Evolutionary conservation across 768 basidiomycete genomes (phyloP).

Genomic region (Pulveroboletus frians): DNA sequence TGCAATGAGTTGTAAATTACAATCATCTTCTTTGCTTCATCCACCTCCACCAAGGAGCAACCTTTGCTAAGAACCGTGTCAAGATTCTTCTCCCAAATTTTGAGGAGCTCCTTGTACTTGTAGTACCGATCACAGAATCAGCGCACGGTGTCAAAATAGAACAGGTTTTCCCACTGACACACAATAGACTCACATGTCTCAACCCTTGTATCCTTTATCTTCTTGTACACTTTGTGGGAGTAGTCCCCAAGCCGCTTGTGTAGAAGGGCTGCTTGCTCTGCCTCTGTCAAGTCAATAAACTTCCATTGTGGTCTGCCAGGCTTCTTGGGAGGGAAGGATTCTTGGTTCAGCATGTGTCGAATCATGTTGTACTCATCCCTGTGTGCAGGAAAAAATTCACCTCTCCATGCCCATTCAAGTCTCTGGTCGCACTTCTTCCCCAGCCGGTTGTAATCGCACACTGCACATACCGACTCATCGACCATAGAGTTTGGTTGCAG

Average conservation of each 20-base stretch:
- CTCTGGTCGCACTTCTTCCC: constrained; percentile 92
- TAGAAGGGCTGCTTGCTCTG: constrained; percentile 86
- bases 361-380: constrained; percentile 99
- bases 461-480: constrained; percentile 93
- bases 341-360: constrained; percentile 91
- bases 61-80: constrained; percentile 67
- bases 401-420: constrained; percentile 97
- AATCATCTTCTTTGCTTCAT: constrained; percentile 98
- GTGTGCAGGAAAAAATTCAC: constrained; percentile 96
- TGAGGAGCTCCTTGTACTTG: constrained; percentile 97
- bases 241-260: constrained; percentile 98
- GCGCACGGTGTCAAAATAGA: constrained; percentile 98
- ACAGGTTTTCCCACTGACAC: constrained; percentile 96
- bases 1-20: constrained; percentile 98
- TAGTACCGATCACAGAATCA: constrained; percentile 96
- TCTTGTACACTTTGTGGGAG: constrained; percentile 97
- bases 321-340: constrained; percentile 79
- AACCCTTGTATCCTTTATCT: constrained; percentile 95
- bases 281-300: constrained; percentile 74
- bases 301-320: constrained; percentile 69
- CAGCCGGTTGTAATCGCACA: constrained; percentile 96
- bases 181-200: constrained; percentile 92
- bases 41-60: constrained; percentile 75
- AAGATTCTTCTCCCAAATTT: constrained; percentile 99
- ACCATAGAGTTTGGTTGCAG: constrained; percentile 98